phyloP scores from a whole-genome alignment of 1,284 basidiomycete genomes.

The Bjerkandera adusta region DNA sequence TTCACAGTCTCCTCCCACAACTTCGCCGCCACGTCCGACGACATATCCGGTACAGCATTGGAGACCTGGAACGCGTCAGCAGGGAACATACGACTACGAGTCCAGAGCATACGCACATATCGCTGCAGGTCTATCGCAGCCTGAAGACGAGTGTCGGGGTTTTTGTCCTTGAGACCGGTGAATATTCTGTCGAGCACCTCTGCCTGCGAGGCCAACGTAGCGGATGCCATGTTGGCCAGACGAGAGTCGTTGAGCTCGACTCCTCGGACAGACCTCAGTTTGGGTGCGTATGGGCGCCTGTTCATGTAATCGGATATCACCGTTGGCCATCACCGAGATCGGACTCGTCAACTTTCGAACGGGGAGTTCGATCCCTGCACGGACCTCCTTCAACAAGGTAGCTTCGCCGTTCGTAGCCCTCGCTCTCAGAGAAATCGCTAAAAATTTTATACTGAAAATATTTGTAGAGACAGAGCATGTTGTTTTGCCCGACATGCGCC shows the following conservation, averaged over 20 bases:
- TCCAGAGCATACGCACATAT: conserved; percentile 50
- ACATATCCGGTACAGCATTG: conserved; percentile 71
- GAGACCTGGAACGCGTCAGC: conserved; percentile 50
- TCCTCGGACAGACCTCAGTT: too few relatives aligned
- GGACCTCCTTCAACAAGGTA: too few relatives aligned
- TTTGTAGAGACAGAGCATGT: conserved; percentile 58
- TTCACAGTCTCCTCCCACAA: conserved; percentile 84
- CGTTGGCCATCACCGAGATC: too few relatives aligned
- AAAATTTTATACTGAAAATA: too few relatives aligned
- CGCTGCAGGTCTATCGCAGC: conserved; percentile 66
- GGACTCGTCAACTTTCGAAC: too few relatives aligned
- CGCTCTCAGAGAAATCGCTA: too few relatives aligned
- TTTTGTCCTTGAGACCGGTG: conserved; percentile 59
- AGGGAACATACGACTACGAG: conserved; percentile 12
- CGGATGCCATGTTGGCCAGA: conserved; percentile 54
- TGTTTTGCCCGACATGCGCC: conserved; percentile 95
- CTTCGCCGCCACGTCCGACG: conserved; percentile 72
- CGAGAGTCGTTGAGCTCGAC: too few relatives aligned
- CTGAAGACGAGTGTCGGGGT: conserved; percentile 57
- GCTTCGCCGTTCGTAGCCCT: too few relatives aligned
- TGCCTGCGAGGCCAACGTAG: conserved; percentile 45
- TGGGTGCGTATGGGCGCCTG: too few relatives aligned
- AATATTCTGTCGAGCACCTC: conserved; percentile 68
- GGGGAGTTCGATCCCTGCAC: too few relatives aligned
- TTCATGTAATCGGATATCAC: too few relatives aligned